Evolutionary conservation across 2,329 filamentous ascomycete species (phyloP).

Genomic region (Exophiala lecanii-corni): DNA sequence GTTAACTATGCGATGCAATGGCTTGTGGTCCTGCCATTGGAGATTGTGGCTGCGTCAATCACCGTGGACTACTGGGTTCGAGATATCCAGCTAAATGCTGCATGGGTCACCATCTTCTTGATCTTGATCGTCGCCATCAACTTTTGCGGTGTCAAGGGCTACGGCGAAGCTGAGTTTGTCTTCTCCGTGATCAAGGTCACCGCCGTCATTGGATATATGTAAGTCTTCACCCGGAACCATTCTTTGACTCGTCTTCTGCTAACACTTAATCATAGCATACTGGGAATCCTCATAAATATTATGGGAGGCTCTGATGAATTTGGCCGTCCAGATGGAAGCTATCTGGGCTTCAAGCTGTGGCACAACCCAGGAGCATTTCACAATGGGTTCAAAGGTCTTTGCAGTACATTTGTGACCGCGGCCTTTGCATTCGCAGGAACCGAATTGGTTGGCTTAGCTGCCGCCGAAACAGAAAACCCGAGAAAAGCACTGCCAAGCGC

Average conservation of each 20-base stretch:
- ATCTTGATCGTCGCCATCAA: constrained; percentile 69
- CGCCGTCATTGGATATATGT: constrained; percentile 78
- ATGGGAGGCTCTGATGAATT: constrained; percentile 64
- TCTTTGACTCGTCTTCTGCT: no score
- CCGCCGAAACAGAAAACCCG: constrained; percentile 50
- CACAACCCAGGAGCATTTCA: constrained; percentile 44
- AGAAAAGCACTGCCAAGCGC: constrained; percentile 46
- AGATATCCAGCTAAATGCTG: constrained; percentile 37
- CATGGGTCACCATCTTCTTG: constrained; percentile 66
- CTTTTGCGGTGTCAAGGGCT: constrained; percentile 74
- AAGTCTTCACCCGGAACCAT: constrained; percentile 30
- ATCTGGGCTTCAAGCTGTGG: constrained; percentile 79
- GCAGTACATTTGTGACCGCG: constrained; percentile 53
- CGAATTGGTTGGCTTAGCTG: constrained; percentile 50
- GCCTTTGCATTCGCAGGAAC: constrained; percentile 56
- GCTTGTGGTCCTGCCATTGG: constrained; percentile 74
- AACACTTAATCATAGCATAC: constrained; percentile 63
- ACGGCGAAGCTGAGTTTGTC: constrained; percentile 76
- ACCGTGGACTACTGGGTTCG: constrained; percentile 69
- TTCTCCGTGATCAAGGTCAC: constrained; percentile 76
- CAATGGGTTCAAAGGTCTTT: constrained; percentile 49
- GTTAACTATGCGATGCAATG: constrained; percentile 72
- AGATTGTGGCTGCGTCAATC: constrained; percentile 75
- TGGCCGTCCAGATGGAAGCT: constrained; percentile 66
- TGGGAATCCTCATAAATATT: constrained; percentile 63